Base-by-base conservation (phyloP, 352 stramenopile species). In the Phytophthora pseudosyringae region DNA sequence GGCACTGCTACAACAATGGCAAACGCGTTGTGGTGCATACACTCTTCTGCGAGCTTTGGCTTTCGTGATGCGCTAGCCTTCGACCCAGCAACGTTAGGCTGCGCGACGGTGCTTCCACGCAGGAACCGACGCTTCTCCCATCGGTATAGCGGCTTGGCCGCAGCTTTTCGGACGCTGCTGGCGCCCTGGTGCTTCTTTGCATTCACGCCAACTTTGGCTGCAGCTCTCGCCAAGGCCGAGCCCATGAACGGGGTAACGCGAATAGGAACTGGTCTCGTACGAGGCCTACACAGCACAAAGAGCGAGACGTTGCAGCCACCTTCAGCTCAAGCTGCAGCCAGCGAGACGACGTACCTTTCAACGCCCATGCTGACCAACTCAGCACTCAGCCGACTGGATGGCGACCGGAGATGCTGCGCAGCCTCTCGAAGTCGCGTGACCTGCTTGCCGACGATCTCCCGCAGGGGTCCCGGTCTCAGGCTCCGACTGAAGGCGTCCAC, bases 401-500 rank as follows among this genome's bases (percentile, higher is more conserved):
- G 50, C 11, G 59, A 63, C 8, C 70, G 55, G 10, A 89, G 65
- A 11, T 74, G 49, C 18, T 76, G 54, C 18, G 81, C 54, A 25
- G 70, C 74, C 5, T 65, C 39, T 16, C 64, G 66, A 10, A 89
- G 52, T 0, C 80, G 64, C n/a, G 21, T 32, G 31, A 77, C 58
- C 36, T 88, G 80, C 41, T 85, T 89, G 11, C 49, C 36, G 2
- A 89, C 78, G 13, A 89, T 86, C 16, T 65, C 67, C 43, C 81
- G 63, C 5, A 89, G 60, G 13, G 78, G 78, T 0, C 80, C 80
- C 0, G 76, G 48, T 15, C 72, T 66, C 7, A 89, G 59, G 40
- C 71, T 75, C n/a, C 54, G 50, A 3, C 70, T 68, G 47, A 89
- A 86, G 9, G 11, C 36, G 33, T 87, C 76, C 31, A 88, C 65